These are phyloP conservation scores for Bipolaris zeicola DNA, from an alignment of 2,329 filamentous ascomycete genomes.

Conservation along the genomic window DNA sequence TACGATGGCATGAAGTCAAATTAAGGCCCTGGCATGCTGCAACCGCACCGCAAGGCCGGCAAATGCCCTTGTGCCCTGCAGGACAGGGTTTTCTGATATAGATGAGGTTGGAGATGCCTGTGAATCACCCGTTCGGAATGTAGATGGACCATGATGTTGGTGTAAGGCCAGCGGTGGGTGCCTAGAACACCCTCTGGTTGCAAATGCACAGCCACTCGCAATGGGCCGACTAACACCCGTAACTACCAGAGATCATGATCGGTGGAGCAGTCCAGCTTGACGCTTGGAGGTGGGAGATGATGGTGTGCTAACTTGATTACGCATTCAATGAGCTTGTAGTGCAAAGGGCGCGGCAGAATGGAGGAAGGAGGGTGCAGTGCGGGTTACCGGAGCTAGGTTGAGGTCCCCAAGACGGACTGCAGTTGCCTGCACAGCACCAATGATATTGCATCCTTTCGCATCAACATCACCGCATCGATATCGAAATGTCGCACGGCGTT, in stretches of 20 bases:
- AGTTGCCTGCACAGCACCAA: background rate
- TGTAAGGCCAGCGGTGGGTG: background rate
- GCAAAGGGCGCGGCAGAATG: background rate
- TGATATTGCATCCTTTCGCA: background rate
- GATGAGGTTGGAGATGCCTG: background rate
- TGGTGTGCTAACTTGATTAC: background rate
- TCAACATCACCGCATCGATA: background rate
- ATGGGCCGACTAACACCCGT: background rate
- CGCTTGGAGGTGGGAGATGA: background rate
- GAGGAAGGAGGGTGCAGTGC: background rate
- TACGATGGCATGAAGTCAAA: constrained; percentile 1
- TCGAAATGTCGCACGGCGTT: background rate
- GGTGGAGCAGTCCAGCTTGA: background rate
- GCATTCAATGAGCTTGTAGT: background rate
- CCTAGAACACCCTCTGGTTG: background rate
- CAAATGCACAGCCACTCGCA: background rate
- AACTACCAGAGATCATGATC: background rate
- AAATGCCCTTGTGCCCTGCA: too few species aligned
- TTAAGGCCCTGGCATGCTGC: constrained; percentile 1
- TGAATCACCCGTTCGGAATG: background rate
- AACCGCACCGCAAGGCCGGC: background rate
- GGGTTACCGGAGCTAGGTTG: background rate
- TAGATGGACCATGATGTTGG: background rate
- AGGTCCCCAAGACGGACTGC: background rate
- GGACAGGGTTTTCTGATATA: background rate